Conservation (phyloP, 345 rosid genomes). For the Arabis alpina region DNA sequence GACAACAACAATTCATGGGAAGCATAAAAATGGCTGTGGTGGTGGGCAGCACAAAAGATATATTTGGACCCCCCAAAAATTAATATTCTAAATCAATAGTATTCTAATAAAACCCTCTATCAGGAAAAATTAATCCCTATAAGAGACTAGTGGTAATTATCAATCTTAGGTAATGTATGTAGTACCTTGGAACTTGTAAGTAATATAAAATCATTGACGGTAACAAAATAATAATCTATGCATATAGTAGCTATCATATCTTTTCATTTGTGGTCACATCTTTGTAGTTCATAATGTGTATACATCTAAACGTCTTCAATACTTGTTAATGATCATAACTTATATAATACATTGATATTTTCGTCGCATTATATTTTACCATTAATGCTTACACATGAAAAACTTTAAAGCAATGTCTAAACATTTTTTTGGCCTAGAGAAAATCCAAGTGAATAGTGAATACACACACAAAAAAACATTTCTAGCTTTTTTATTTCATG, state of each 20-base stretch:
- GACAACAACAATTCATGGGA: constrained; percentile 38
- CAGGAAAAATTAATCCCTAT: too few species aligned
- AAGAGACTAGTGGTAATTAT: too few species aligned
- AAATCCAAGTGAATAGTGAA: constrained; percentile 2
- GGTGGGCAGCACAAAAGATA: constrained; percentile 37
- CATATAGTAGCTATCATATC: background rate
- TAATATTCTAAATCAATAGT: constrained; percentile 4
- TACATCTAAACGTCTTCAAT: constrained; percentile 4
- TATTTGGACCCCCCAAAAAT: constrained; percentile 2
- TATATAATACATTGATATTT: constrained; percentile 12
- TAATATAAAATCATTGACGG: background rate
- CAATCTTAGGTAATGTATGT: too few species aligned
- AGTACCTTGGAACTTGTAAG: constrained; percentile 1
- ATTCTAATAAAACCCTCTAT: background rate
- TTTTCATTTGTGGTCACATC: constrained; percentile 26
- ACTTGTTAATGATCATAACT: background rate
- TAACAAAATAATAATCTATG: background rate
- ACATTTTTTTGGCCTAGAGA: background rate
- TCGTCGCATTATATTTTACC: constrained; percentile 28
- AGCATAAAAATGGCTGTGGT: constrained; percentile 35
- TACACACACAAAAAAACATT: constrained; percentile 2
- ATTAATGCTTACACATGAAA: constrained; percentile 23
- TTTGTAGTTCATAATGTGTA: background rate
- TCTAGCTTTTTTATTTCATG: background rate
- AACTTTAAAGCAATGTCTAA: constrained; percentile 13